Base-by-base conservation (phyloP, 1,284 basidiomycete species). In the Somion occarium region DNA sequence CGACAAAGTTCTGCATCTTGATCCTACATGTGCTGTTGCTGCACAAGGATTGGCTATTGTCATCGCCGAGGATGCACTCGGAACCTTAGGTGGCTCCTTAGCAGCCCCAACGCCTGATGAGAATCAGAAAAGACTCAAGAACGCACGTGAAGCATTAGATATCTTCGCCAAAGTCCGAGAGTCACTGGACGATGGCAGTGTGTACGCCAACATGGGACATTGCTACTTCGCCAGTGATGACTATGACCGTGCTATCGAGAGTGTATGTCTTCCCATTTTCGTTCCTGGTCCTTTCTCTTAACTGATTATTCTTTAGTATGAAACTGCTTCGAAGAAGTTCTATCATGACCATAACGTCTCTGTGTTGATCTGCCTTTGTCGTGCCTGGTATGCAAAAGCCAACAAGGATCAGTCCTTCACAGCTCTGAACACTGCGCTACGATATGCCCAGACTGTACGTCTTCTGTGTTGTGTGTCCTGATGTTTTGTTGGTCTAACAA, bases 121-220 rank as follows among this genome's bases (percentile, higher is more conserved):
- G 53, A 66, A 74, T 1, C 79, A 80, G 58, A 80, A 76, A 58
- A 73, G 84, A 25, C 59, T 82, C 51, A 82, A 81, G 63, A 85
- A 90, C 55, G 82, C 91, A 1, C 76, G 89, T 11, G 91, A 95
- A 52, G 93, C 94, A 0, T 69, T 98, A 30, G 84, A 88, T 47
- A 78, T 95, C 22, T 91, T 98, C 59, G 85, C 84, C 4, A 93
- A 94, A 67, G 88, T 97, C 49, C 78, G 91, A 53, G 94, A 97
- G 70, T 88, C 85, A 2, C 69, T 93, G 48, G 80, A 83, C 52
- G 89, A 93, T 55, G 90, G 90, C 1, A 88, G 88, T 57, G 93
- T 96, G 5, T 93, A 94, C 62, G 76, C 92, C 61, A 98, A 98
- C 64, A 94, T 97, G 74, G 95, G 94, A 0, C 95, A 97, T 63